Evolutionary conservation across 345 rosid genomes (phyloP).

Genomic region (Balakata baccata): DNA sequence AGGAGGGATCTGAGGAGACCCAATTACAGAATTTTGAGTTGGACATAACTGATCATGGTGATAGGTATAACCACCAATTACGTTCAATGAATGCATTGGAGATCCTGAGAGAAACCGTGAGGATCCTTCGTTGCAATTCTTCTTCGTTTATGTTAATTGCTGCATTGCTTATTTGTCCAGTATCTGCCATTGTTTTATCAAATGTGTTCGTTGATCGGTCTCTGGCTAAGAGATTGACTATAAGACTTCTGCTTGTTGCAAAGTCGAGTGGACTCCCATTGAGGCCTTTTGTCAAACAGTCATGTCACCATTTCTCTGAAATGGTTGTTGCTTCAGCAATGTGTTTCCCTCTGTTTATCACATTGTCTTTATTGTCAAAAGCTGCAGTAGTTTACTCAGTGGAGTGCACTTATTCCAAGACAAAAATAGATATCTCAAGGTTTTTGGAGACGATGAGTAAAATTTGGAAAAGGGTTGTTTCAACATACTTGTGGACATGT

Average conservation of each 20-base stretch:
- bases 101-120: constrained; percentile 80
- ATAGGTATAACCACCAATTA: constrained; percentile 30
- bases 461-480: constrained; percentile 63
- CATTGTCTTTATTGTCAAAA: constrained; percentile 57
- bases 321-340: constrained; percentile 56
- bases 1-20: constrained; percentile 38
- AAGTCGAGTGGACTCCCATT: constrained; percentile 74
- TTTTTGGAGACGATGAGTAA: constrained; percentile 44
- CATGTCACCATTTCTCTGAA: constrained; percentile 65
- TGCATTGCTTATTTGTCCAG: constrained; percentile 68
- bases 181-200: constrained; percentile 63
- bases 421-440: constrained; percentile 43
- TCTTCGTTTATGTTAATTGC: constrained; percentile 58
- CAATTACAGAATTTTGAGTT: constrained; percentile 35
- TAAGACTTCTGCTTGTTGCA: constrained; percentile 60
- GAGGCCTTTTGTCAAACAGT: constrained; percentile 55
- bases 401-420: constrained; percentile 69
- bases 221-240: constrained; percentile 51
- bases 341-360: constrained; percentile 76
- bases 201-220: constrained; percentile 67
- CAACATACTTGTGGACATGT: constrained; percentile 70
- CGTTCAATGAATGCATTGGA: constrained; percentile 75
- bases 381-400: constrained; percentile 81
- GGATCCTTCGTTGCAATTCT: constrained; percentile 72
- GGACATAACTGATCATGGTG: constrained; percentile 29